Percentiles rank a stretch among this genome's conserved stretches.
Conservation (phyloP, 2,329 filamentous ascomycete species). For the Scolecobasidium constrictum region DNA sequence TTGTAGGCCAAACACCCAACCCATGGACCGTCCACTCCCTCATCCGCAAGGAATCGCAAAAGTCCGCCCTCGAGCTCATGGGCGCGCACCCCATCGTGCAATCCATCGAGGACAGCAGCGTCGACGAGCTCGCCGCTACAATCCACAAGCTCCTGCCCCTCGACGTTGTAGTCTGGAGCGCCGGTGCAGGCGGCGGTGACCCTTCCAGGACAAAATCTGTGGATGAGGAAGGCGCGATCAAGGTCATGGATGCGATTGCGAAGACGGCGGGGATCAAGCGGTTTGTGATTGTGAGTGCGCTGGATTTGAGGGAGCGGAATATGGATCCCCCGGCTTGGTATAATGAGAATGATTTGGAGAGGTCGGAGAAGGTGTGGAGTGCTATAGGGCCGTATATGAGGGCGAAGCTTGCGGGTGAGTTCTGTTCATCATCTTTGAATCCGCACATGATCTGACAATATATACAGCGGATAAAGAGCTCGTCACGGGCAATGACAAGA, state of each 20-base stretch:
- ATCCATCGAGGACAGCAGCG: constrained; percentile 28
- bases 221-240: constrained; percentile 52
- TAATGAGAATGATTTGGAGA: constrained; percentile 24
- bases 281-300: constrained; percentile 56
- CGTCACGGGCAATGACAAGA: constrained; percentile 24
- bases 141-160: constrained; percentile 23
- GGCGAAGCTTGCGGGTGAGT: constrained; percentile 32
- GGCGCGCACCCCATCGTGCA: constrained; percentile 34
- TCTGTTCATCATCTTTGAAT: too few relatives aligned
- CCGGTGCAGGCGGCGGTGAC: constrained; percentile 23
- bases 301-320: constrained; percentile 39
- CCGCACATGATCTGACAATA: too few relatives aligned
- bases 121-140: constrained; percentile 25
- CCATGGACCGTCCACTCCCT: constrained; percentile 20
- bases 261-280: constrained; percentile 21
- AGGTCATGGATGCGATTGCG: constrained; percentile 46
- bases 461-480: constrained; percentile 32
- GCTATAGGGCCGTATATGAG: constrained; percentile 29
- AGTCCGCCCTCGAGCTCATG: constrained; percentile 24
- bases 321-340: constrained; percentile 33
- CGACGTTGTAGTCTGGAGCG: constrained; percentile 23
- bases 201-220: constrained; percentile 46
- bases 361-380: constrained; percentile 27
- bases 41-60: constrained; percentile 24
- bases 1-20: not conserved